These are phyloP conservation scores for Kodamaea sagamina DNA, from an alignment of 805 yeast species.

Conservation along the genomic window DNA sequence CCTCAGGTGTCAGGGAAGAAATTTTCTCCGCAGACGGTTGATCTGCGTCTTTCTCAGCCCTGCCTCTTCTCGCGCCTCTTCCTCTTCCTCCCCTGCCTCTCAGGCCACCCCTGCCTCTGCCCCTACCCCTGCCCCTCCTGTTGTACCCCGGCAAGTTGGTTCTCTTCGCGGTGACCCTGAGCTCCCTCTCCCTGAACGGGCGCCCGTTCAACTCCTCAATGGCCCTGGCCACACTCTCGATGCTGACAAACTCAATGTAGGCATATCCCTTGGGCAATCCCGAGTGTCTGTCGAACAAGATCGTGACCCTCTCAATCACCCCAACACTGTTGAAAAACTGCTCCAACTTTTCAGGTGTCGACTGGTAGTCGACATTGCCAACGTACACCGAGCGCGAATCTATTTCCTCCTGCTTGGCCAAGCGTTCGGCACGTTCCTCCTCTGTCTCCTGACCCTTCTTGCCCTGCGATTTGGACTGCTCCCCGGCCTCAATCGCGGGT, in stretches of 20 bases:
- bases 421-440: constrained; percentile 33
- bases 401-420: constrained; percentile 44
- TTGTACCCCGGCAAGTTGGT: constrained; percentile 54
- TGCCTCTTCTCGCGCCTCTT: constrained; percentile 19
- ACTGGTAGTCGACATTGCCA: constrained; percentile 49
- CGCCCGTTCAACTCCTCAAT: constrained; percentile 43
- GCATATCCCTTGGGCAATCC: constrained; percentile 62
- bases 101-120: constrained; percentile 37
- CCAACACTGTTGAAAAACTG: constrained; percentile 48
- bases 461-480: background rate
- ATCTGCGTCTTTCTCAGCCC: constrained; percentile 16
- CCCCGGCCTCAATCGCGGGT: constrained; percentile 2
- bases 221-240: constrained; percentile 48
- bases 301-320: constrained; percentile 52
- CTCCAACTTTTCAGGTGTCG: constrained; percentile 55
- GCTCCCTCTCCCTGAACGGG: constrained; percentile 46
- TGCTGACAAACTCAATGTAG: constrained; percentile 55
- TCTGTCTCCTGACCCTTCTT: constrained; percentile 26
- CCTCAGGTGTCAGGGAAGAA: no score
- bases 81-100: constrained; percentile 32
- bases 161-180: constrained; percentile 52
- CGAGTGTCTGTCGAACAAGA: constrained; percentile 46
- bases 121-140: constrained; percentile 25
- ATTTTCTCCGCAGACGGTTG: no score
- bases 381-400: constrained; percentile 58